phyloP scores from a whole-genome alignment of 495 filamentous ascomycete genomes.

The Rostrohypoxylon terebratum region DNA sequence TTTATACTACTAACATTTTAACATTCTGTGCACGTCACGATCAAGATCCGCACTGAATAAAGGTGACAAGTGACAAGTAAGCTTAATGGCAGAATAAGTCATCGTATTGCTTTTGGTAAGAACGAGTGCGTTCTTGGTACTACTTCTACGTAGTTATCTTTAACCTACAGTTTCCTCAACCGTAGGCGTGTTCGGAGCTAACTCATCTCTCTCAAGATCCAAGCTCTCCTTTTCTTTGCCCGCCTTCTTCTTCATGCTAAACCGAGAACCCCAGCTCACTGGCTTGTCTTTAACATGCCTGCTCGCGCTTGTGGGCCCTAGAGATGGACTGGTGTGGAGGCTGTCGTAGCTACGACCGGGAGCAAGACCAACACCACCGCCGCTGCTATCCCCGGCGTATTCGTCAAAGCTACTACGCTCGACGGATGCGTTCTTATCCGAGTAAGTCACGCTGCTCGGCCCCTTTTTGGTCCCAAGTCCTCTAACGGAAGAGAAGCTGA shows the following conservation, averaged over 20 bases:
- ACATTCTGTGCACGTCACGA: conserved; percentile 1
- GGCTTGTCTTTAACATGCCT: conserved; percentile 53
- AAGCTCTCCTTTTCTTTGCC: conserved; percentile 61
- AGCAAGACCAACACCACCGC: conserved; percentile 41
- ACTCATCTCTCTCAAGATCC: conserved; percentile 57
- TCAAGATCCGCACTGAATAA: not conserved
- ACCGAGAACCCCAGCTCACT: conserved; percentile 59
- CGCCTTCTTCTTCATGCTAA: conserved; percentile 61
- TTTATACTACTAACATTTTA: not conserved
- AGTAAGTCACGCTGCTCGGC: conserved; percentile 58
- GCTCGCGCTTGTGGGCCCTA: conserved; percentile 51
- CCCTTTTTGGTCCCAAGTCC: conserved; percentile 73
- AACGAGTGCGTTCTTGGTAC: not conserved
- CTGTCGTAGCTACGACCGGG: conserved; percentile 60
- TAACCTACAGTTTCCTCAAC: conserved; percentile 11
- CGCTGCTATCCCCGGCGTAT: conserved; percentile 53
- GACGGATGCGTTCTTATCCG: conserved; percentile 56
- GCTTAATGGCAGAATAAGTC: conserved; percentile 9
- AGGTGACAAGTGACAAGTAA: not conserved
- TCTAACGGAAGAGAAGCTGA: conserved; percentile 71
- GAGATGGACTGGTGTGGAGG: conserved; percentile 54
- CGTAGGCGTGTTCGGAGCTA: conserved; percentile 33
- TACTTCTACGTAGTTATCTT: conserved; percentile 8
- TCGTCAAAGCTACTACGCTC: conserved; percentile 64
- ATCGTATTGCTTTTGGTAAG: conserved; percentile 15